Percentiles rank a stretch among this genome's conserved stretches.
Evolutionary conservation across 495 filamentous ascomycete species (phyloP).

Genomic region (Lasiosphaeria miniovina): DNA sequence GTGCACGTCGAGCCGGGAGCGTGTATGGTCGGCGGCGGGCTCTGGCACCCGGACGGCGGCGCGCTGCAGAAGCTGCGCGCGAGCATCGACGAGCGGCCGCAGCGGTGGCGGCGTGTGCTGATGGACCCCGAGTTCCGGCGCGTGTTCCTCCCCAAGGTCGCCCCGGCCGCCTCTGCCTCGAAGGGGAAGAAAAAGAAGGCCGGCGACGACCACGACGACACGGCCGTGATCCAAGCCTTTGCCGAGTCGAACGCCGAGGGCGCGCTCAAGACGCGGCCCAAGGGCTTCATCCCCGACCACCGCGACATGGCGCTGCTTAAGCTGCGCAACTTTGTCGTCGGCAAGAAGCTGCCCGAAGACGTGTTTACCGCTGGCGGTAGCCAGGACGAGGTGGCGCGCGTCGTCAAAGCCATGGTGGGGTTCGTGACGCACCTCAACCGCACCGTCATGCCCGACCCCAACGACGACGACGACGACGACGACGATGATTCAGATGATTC

Average conservation of each 20-base stretch:
- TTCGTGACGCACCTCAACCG: slow-evolving; percentile 50
- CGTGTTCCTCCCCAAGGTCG: slow-evolving; percentile 51
- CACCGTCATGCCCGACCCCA: slow-evolving; percentile 52
- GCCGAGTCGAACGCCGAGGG: slow-evolving; percentile 61
- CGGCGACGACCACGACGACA: slow-evolving; percentile 8
- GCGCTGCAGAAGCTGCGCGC: slow-evolving; percentile 62
- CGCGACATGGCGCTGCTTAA: slow-evolving; percentile 72
- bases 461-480: slow-evolving; percentile 29
- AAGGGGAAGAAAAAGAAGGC: slow-evolving; percentile 36
- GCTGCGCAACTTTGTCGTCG: slow-evolving; percentile 71
- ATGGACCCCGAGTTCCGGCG: slow-evolving; percentile 54
- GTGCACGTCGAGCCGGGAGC: slow-evolving; percentile 41
- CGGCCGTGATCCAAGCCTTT: slow-evolving; percentile 60
- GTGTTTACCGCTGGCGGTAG: slow-evolving; percentile 49
- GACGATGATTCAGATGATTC: slow-evolving; percentile 15
- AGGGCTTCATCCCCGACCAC: slow-evolving; percentile 74
- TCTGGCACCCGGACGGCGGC: slow-evolving; percentile 70
- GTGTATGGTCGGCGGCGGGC: slow-evolving; percentile 63
- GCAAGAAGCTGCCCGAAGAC: slow-evolving; percentile 55
- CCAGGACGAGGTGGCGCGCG: slow-evolving; percentile 47
- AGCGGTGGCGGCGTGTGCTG: slow-evolving; percentile 63
- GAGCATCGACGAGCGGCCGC: slow-evolving; percentile 68
- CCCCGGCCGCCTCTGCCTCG: background rate
- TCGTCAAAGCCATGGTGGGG: slow-evolving; percentile 52
- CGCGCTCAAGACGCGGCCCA: slow-evolving; percentile 80